Evolutionary conservation across 371 early-diverging fungal genomes (phyloP).

Genomic region (Rhizopus stolonifer): DNA sequence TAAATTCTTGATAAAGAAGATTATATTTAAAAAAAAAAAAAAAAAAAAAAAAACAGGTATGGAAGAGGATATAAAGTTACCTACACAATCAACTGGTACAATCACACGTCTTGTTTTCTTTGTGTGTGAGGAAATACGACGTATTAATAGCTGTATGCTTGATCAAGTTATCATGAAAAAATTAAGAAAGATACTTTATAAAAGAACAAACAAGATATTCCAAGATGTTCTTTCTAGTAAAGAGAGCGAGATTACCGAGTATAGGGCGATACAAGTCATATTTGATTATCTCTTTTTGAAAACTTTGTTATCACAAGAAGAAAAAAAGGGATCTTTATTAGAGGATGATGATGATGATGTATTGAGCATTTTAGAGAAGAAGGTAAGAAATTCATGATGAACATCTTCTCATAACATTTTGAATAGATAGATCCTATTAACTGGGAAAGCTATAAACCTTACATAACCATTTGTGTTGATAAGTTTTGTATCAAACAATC

Average conservation of each 20-base stretch:
- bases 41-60: constrained; percentile 12
- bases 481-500: constrained; percentile 49
- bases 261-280: constrained; percentile 53
- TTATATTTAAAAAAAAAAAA: background rate
- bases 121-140: constrained; percentile 53
- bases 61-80: constrained; percentile 33
- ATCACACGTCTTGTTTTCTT: constrained; percentile 37
- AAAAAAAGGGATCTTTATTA: background rate
- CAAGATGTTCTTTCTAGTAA: background rate
- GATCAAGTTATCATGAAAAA: constrained; percentile 22
- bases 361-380: constrained; percentile 6
- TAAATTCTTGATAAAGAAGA: background rate
- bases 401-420: background rate
- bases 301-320: constrained; percentile 28
- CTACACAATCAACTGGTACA: constrained; percentile 49
- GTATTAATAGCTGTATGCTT: constrained; percentile 34
- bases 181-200: constrained; percentile 7
- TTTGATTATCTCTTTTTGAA: constrained; percentile 54
- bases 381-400: constrained; percentile 4
- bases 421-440: constrained; percentile 59
- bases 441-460: constrained; percentile 51
- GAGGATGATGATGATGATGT: constrained; percentile 22
- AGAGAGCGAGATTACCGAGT: constrained; percentile 29
- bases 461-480: constrained; percentile 44
- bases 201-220: constrained; percentile 2